A percentile compares a stretch with the other conserved stretches of the same genome.
phyloP scores from a whole-genome alignment of 306 rosid genomes.

The Vigna mungo region DNA sequence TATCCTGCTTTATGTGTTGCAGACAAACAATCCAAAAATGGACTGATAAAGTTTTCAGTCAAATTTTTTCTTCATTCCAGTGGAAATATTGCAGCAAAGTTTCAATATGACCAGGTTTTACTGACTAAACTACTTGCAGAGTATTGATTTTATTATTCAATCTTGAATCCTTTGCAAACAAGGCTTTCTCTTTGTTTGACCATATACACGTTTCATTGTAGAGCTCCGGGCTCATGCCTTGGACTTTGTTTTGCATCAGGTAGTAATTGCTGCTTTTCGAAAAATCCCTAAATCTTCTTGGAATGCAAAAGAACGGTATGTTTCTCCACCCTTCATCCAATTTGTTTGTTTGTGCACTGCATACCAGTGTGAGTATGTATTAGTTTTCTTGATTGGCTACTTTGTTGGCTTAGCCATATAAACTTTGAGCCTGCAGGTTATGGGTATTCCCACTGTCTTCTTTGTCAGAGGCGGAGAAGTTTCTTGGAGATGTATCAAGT shows the following conservation, averaged over 20 bases:
- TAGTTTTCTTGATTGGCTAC: conserved; percentile 31
- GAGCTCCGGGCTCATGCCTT: conserved; percentile 31
- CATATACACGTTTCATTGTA: background rate
- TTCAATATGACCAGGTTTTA: conserved; percentile 75
- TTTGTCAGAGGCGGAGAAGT: conserved; percentile 70
- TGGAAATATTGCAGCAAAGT: conserved; percentile 81
- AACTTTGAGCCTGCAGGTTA: conserved; percentile 63
- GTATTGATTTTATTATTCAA: conserved; percentile 8
- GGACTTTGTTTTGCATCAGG: conserved; percentile 53
- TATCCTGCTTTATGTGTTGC: conserved; percentile 43
- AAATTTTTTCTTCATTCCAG: conserved; percentile 78
- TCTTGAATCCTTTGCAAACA: background rate
- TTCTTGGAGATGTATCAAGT: conserved; percentile 60
- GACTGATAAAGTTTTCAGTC: conserved; percentile 62
- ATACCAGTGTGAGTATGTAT: background rate
- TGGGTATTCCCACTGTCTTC: conserved; percentile 84
- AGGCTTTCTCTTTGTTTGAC: conserved; percentile 34
- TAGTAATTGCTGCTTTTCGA: conserved; percentile 65
- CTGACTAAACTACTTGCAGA: background rate
- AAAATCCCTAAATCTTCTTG: conserved; percentile 77
- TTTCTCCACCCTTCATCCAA: conserved; percentile 3
- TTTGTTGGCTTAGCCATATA: conserved; percentile 31
- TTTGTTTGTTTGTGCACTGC: background rate
- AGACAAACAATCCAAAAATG: conserved; percentile 58
- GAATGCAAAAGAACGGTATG: conserved; percentile 82